Evolutionary conservation across 345 rosid genomes (phyloP).

Genomic region (Populus alba): DNA sequence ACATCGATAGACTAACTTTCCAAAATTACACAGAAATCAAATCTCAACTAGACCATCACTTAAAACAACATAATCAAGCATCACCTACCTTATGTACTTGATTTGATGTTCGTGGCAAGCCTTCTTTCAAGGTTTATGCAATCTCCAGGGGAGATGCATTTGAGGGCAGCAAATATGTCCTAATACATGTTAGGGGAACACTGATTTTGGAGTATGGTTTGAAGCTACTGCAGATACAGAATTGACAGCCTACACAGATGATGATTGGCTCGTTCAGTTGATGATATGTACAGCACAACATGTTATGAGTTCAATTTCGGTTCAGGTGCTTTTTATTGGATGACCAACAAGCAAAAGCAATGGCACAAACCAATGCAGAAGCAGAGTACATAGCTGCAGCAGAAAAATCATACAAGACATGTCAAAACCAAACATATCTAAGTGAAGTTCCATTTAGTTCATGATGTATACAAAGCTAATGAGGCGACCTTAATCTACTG

Average conservation of each 20-base stretch:
- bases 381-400: neutral
- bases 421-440: neutral
- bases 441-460: neutral
- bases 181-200: neutral
- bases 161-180: neutral
- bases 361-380: neutral
- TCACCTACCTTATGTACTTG: neutral
- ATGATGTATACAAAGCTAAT: neutral
- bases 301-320: neutral
- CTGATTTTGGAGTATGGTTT: neutral
- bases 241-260: neutral
- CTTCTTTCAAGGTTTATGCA: neutral
- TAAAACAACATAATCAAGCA: too few relatives aligned
- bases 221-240: neutral
- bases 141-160: neutral
- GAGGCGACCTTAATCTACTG: neutral
- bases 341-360: neutral
- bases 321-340: neutral
- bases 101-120: neutral
- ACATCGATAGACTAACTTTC: neutral
- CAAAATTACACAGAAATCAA: neutral
- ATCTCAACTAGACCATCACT: neutral
- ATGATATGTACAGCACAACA: neutral
- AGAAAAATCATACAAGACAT: neutral
- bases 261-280: neutral